Evolutionary conservation across 345 rosid species (phyloP).

Genomic region (Sonneratia alba): DNA sequence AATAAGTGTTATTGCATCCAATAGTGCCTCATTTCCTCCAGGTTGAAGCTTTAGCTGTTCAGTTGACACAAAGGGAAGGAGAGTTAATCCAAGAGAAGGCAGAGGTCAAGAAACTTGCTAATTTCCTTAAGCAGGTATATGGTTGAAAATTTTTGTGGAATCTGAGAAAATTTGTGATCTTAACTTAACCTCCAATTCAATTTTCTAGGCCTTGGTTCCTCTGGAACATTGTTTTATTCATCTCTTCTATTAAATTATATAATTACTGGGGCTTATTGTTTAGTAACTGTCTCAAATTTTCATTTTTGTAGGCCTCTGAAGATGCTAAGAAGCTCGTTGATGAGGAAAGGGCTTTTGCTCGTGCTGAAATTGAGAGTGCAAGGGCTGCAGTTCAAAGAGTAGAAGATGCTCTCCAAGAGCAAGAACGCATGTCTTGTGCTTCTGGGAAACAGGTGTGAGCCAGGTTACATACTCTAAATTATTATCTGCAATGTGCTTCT

Average conservation of each 20-base stretch:
- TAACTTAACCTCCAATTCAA: not conserved
- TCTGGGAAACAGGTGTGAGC: constrained; percentile 50
- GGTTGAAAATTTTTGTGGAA: not conserved
- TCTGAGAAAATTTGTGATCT: not conserved
- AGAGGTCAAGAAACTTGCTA: constrained; percentile 88
- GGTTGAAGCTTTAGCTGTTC: constrained; percentile 97
- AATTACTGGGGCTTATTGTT: not conserved
- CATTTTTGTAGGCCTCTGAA: constrained; percentile 60
- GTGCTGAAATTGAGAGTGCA: constrained; percentile 88
- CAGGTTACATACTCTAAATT: not conserved
- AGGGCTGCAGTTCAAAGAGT: constrained; percentile 96
- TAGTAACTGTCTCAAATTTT: not conserved
- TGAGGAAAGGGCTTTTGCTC: constrained; percentile 92
- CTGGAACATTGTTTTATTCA: no score
- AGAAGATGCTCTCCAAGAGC: constrained; percentile 86
- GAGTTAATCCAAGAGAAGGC: constrained; percentile 83
- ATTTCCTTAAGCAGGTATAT: constrained; percentile 77
- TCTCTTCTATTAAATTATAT: not conserved
- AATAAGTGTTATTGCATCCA: no score
- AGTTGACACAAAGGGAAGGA: constrained; percentile 93
- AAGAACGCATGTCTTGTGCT: constrained; percentile 64
- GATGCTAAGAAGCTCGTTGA: constrained; percentile 95
- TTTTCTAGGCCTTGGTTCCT: not conserved
- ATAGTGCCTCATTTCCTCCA: constrained; percentile 9
- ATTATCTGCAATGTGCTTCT: not conserved